Base-by-base conservation (phyloP, 2,329 filamentous ascomycete species). In the Epichloe sibirici region DNA sequence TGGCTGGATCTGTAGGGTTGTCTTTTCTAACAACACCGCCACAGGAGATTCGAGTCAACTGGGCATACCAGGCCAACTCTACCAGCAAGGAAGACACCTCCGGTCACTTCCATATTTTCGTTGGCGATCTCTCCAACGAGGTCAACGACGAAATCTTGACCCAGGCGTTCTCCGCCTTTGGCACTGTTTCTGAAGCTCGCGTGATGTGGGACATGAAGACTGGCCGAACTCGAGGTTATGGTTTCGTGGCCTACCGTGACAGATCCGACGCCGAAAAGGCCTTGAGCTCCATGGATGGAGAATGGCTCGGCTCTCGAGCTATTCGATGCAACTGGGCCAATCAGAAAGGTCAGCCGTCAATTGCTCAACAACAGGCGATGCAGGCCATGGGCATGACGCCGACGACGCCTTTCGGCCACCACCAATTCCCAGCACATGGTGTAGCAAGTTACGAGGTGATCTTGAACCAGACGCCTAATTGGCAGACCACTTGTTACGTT, bases 131-230 rank as follows among this genome's bases (percentile, higher is more conserved):
- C 53, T 96, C 90, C 62, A 98, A 98, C 65, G 93, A 98, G 70
- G 93, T 98, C 68, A 98, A 98, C 63, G 93, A 98, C 62, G 93
- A 98, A 65, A 82, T 96, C 50, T 78, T 98, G 23, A 76, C 86
- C 15, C 90, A 96, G 70, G 93, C 93, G 12, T 98, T 98, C 71
- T 94, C 89, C 47, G 89, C 89, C 45, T 98, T 97, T 68, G 93
- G 93, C 42, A 88, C 84, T 12, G 90, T 98, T 48, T 98, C 93
- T 3, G 93, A 98, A 71, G 93, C 93, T 55, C 90, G 93, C 63
- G 93, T 98, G 58, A 98, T 98, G 93, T 98, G 93, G 93, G 93
- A 98, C 69, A 98, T 98, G 93, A 98, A 98, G 79, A 98, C 93
- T 38, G 93, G 93, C 60, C 85, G 93, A 58, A 97, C 93, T 59